Evolutionary conservation across 306 rosid genomes (phyloP), one percentile per base, ranked within the genome.

Genomic region (Fragaria iinumae): DNA sequence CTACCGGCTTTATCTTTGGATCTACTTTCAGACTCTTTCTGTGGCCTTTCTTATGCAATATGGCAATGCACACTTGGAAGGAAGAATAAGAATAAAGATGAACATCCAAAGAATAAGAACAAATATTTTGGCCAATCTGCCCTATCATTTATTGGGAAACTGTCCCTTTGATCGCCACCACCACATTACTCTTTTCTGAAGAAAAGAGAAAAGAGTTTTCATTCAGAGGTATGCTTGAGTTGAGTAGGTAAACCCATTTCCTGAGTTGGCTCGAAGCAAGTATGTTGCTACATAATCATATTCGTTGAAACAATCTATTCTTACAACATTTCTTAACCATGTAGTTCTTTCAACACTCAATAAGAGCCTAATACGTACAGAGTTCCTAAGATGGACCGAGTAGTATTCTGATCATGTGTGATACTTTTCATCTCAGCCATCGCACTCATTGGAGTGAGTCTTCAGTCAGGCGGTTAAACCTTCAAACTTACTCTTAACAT

Each of bases 1-100:
- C 47, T 39, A 25, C 47, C 17, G 20, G 55, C 41, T 57, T 69
- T 69, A 49, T 70, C 60, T 50, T 32, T 75, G 48, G 45, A 25
- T 62, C 21, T 32, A 18, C 34, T 32, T 62, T 62, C 34, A 3
- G n/a, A 3, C 71, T 75, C 57, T 18, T 62, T 27, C 10, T 11
- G 44, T 75, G 78, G 11, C 12, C 16, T 72, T 55, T 11, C 41
- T 57, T 23, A 4, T 41, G 6, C 52, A 41, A 16, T 23, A 57
- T 23, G 64, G 60, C 10, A n/a, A 38, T 21, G 67, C 25, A 55
- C 23, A 27, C 38, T 25, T 9, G 71, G 67, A 44, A 36, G 43
- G 32, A 73, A 79, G 60, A 32, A 78, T 62, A 3, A 7, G 69
- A 59, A 77, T 59, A 77, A 57, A 77, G 62, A 69, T 39, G 66